Evolutionary conservation across 306 rosid species (phyloP), one percentile per base, ranked within the genome.

Genomic region (Dalbergia oliveri): DNA sequence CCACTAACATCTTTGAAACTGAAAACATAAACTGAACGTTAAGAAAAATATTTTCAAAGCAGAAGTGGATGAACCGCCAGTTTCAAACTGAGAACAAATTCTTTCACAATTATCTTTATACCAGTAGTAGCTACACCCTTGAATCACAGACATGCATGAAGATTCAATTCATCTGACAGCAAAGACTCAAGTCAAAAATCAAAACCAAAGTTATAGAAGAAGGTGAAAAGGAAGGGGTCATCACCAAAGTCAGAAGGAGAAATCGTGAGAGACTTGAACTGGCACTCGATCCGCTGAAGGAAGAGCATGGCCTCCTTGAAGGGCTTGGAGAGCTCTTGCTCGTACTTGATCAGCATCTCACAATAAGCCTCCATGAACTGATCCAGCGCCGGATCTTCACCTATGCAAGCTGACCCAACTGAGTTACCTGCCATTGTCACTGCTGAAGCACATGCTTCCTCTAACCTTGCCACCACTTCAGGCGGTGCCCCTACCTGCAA

Each of bases 361-460:
- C 98, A 93, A 70, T 93, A 93, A 9, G 98, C 98, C 77, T 93
- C 98, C 98, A 93, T 93, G 89, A 93, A 93, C 93, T 93, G 98
- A 69, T 93, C 94, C 78, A 93, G 75, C 3, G 90, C 94, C 12
- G 87, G 87, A 75, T 84, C 87, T 62, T 84, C 87, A 35, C 87
- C 87, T n/a, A 79, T 60, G 67, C 88, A 76, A 5, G 81, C 85
- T 0, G 73, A 18, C 4, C 76, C 83, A 0, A 62, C 75, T 2
- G 31, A 65, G 8, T 58, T 85, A 34, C 87, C 59, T 3, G 66
- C 87, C 79, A 81, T 61, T 5, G 83, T 26, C n/a, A 76, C 87
- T 15, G 93, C 90, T 21, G 90, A 76, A 6, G 86, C 86, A 80
- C 92, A 89, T 11, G 86, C 93, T 80, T 83, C 91, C 60, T 93